Conservation (phyloP, 768 basidiomycete species). For the Boletus barrowsii region DNA sequence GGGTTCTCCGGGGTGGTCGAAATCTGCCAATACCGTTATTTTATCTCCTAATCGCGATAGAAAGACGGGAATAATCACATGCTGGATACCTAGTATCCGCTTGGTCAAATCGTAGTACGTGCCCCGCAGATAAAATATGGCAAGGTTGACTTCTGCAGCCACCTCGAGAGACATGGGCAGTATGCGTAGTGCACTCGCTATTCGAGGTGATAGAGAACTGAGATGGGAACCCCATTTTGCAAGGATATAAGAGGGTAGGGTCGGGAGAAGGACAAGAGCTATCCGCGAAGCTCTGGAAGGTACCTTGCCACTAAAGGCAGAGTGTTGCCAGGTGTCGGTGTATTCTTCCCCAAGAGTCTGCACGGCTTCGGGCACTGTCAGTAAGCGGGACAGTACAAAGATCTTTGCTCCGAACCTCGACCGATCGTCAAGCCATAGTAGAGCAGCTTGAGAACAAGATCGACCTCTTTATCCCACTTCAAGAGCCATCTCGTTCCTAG, state of each 20-base stretch:
- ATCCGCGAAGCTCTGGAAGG: conserved; percentile 47
- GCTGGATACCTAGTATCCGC: conserved; percentile 62
- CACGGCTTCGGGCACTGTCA: conserved; percentile 44
- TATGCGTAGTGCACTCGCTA: conserved; percentile 30
- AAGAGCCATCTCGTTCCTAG: conserved; percentile 77
- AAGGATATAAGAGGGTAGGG: conserved; percentile 61
- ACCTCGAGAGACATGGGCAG: conserved; percentile 56
- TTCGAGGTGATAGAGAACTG: conserved; percentile 30
- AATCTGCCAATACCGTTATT: conserved; percentile 43
- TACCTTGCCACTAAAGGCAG: conserved; percentile 36
- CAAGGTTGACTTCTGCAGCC: conserved; percentile 69
- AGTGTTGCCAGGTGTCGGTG: conserved; percentile 78
- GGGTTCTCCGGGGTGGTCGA: conserved; percentile 71
- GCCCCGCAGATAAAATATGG: conserved; percentile 76
- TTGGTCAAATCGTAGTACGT: conserved; percentile 74
- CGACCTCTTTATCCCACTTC: conserved; percentile 80
- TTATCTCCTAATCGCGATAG: neutral
- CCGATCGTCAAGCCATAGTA: conserved; percentile 78
- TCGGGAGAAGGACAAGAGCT: conserved; percentile 61
- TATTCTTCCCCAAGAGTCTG: conserved; percentile 93
- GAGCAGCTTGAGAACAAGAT: conserved; percentile 59
- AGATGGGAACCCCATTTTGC: conserved; percentile 46
- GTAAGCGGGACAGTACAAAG: neutral
- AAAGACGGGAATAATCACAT: conserved; percentile 43
- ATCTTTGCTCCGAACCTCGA: conserved; percentile 47